Conservation (phyloP, 2,329 filamentous ascomycete species). For the Colletotrichum liriopes region DNA sequence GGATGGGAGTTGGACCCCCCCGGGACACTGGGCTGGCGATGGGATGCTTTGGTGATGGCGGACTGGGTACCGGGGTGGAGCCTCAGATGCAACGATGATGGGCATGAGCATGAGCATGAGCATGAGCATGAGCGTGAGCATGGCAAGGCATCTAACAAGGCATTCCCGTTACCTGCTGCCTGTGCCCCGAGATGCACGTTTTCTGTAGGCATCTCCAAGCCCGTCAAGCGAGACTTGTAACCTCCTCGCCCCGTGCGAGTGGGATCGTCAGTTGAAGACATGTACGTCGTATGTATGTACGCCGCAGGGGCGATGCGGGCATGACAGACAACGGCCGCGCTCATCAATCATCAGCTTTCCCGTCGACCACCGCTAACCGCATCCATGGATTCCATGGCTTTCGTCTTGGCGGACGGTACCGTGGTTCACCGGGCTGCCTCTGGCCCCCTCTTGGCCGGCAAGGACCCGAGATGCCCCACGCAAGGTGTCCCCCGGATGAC, state of each 20-base stretch:
- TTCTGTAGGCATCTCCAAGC: neutral
- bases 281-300: conserved; percentile 7
- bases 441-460: conserved; percentile 33
- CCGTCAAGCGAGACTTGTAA: neutral
- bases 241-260: neutral
- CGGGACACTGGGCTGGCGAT: neutral
- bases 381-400: conserved; percentile 11
- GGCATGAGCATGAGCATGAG: conserved; percentile 9
- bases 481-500: conserved; percentile 36
- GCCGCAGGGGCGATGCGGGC: conserved; percentile 33
- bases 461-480: conserved; percentile 35
- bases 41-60: neutral
- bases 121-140: conserved; percentile 17
- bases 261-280: conserved; percentile 36
- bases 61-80: conserved; percentile 27
- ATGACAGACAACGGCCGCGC: conserved; percentile 32
- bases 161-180: conserved; percentile 15
- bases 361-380: conserved; percentile 6
- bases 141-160: conserved; percentile 34
- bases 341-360: conserved; percentile 6
- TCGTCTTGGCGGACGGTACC: neutral
- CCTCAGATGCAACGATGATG: conserved; percentile 35
- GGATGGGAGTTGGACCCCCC: conserved; percentile 4
- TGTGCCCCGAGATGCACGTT: conserved; percentile 14
- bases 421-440: conserved; percentile 27